Conservation (phyloP, 306 rosid genomes). For the Castanea mollissima region DNA sequence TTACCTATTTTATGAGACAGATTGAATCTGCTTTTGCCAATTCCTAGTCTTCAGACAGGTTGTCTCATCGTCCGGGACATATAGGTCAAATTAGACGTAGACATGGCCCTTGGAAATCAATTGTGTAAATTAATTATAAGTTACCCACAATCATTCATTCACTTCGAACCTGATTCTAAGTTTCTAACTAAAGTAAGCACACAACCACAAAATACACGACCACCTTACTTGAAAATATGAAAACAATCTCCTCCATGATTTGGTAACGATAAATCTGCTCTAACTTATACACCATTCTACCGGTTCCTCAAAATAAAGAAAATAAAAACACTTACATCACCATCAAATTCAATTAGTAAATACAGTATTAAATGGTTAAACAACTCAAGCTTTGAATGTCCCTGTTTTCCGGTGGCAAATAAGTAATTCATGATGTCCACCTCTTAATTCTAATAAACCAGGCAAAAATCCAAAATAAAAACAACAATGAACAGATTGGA, state of each 20-base stretch:
- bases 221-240: not conserved
- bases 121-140: not conserved
- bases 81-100: conserved; percentile 19
- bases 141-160: not conserved
- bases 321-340: not conserved
- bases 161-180: not conserved
- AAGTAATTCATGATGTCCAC: not conserved
- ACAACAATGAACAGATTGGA: not conserved
- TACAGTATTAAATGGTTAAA: not conserved
- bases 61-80: conserved; percentile 83
- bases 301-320: too few relatives aligned
- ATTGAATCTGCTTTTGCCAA: conserved; percentile 61
- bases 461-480: not conserved
- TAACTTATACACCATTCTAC: too few relatives aligned
- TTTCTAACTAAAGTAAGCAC: not conserved
- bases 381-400: not conserved
- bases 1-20: conserved; percentile 75
- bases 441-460: not conserved
- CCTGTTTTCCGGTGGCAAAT: not conserved
- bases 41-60: conserved; percentile 94
- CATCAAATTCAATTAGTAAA: not conserved
- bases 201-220: not conserved
- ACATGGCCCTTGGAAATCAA: conserved; percentile 1
- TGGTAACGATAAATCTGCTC: not conserved
- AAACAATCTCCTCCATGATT: not conserved